Percentiles rank a stretch among this genome's conserved stretches.
Conservation (phyloP, 768 basidiomycete species). For the Phylloporus arenicola region DNA sequence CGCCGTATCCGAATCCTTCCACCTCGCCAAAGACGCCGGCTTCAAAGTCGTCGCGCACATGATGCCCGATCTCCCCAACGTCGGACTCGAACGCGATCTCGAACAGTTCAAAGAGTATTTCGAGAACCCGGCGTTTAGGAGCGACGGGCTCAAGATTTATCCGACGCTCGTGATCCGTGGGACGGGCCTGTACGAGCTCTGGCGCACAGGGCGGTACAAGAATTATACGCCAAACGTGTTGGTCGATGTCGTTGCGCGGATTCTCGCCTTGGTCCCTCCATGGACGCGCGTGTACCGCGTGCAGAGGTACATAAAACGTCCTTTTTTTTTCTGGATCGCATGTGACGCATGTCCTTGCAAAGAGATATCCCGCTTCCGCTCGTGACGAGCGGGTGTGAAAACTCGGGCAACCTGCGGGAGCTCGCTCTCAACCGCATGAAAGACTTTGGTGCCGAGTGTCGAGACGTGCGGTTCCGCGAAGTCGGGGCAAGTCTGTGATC, state of each 20-base stretch:
- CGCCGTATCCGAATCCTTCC: constrained; percentile 94
- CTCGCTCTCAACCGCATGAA: constrained; percentile 96
- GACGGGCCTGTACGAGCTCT: constrained; percentile 92
- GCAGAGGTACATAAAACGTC: constrained; percentile 57
- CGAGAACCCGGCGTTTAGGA: constrained; percentile 95
- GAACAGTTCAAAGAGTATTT: constrained; percentile 99
- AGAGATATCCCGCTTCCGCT: constrained; percentile 97
- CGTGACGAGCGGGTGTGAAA: constrained; percentile 95
- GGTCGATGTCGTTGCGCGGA: constrained; percentile 94
- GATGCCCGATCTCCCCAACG: constrained; percentile 99
- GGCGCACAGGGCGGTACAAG: constrained; percentile 96
- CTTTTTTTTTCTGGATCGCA: background rate
- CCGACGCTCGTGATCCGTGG: constrained; percentile 97
- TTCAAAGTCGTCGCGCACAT: constrained; percentile 99
- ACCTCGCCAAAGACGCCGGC: constrained; percentile 96
- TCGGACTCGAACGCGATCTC: constrained; percentile 93
- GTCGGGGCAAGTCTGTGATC: constrained; percentile 68
- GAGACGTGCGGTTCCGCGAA: constrained; percentile 96
- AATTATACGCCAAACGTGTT: constrained; percentile 99
- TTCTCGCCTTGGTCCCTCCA: constrained; percentile 93
- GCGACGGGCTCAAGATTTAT: constrained; percentile 97
- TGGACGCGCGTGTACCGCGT: constrained; percentile 99
- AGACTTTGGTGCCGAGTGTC: constrained; percentile 96
- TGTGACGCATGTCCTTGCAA: constrained; percentile 1
- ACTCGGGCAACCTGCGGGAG: constrained; percentile 94